These are phyloP conservation scores for Ligustrum vulgare DNA, from an alignment of 257 asterid genomes.

Conservation along the genomic window DNA sequence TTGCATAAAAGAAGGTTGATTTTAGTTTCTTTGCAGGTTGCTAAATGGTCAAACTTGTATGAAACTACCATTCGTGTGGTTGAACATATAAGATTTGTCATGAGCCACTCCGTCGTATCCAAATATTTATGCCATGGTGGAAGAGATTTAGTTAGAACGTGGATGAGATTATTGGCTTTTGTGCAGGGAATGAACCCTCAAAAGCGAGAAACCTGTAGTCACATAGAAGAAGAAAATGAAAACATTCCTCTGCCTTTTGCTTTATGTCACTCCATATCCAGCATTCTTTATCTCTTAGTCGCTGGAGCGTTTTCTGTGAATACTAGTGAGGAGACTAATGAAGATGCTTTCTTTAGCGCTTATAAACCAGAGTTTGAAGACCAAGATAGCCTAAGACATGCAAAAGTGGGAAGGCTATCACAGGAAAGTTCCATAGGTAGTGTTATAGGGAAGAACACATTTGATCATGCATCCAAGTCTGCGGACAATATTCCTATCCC, in stretches of 20 bases:
- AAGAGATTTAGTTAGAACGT: slow-evolving; percentile 68
- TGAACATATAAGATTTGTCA: slow-evolving; percentile 84
- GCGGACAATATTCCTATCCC: slow-evolving; percentile 55
- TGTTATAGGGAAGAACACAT: slow-evolving; percentile 51
- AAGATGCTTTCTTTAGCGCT: slow-evolving; percentile 37
- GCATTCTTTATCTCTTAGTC: slow-evolving; percentile 73
- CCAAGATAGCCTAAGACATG: slow-evolving; percentile 75
- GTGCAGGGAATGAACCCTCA: slow-evolving; percentile 95
- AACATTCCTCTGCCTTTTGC: slow-evolving; percentile 71
- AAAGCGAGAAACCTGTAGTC: slow-evolving; percentile 86
- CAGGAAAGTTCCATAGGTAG: slow-evolving; percentile 79
- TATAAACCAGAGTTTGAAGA: slow-evolving; percentile 61
- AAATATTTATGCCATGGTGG: slow-evolving; percentile 62
- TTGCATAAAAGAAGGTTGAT: slow-evolving; percentile 27
- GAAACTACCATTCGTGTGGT: slow-evolving; percentile 80
- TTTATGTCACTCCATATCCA: slow-evolving; percentile 69
- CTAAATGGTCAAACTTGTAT: slow-evolving; percentile 69
- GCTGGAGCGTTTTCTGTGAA: slow-evolving; percentile 76
- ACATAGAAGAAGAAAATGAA: slow-evolving; percentile 84
- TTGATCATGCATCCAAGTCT: slow-evolving; percentile 46
- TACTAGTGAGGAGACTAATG: slow-evolving; percentile 42
- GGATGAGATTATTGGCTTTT: slow-evolving; percentile 85
- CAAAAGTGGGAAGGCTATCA: slow-evolving; percentile 91
- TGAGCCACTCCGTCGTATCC: slow-evolving; percentile 86
- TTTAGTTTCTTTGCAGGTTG: slow-evolving; percentile 58